Conservation (phyloP, 345 rosid genomes). For the Zanthoxylum bungeanum region DNA sequence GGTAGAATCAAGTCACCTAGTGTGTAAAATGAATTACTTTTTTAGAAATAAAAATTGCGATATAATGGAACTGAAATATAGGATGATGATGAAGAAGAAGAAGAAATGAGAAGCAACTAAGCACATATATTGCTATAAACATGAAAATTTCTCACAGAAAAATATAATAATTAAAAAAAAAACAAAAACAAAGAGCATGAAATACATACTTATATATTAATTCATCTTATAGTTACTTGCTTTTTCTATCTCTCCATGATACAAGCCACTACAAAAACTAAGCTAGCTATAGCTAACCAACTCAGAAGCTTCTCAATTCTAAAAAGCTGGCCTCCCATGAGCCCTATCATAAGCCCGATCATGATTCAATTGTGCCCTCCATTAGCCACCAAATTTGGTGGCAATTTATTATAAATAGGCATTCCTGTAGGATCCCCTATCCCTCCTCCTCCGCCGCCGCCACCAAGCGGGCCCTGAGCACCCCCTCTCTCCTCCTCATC, state of each 20-base stretch:
- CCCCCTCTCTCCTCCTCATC: conserved; percentile 37
- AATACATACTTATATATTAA: conserved; percentile 3
- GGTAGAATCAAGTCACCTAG: too few relatives aligned
- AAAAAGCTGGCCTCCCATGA: conserved; percentile 47
- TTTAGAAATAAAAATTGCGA: too few relatives aligned
- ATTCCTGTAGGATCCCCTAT: too few relatives aligned
- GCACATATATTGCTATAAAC: not conserved
- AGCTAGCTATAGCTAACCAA: too few relatives aligned
- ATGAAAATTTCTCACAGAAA: not conserved
- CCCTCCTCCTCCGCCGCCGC: too few relatives aligned
- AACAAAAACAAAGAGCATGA: not conserved
- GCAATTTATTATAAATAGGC: too few relatives aligned
- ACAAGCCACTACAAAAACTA: too few relatives aligned
- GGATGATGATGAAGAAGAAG: not conserved
- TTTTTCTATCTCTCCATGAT: conserved; percentile 1
- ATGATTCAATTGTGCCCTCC: conserved; percentile 49
- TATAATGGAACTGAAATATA: too few relatives aligned
- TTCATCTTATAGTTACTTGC: conserved; percentile 6
- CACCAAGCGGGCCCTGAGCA: conserved; percentile 37
- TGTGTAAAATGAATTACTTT: too few relatives aligned
- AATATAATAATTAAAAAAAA: too few relatives aligned
- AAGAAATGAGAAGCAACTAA: not conserved
- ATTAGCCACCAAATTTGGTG: conserved; percentile 64
- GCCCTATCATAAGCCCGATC: conserved; percentile 54
- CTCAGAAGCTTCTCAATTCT: too few relatives aligned